These are phyloP conservation scores for Aspergillus jensenii DNA, from an alignment of 2,329 filamentous ascomycete species.

Conservation along the genomic window DNA sequence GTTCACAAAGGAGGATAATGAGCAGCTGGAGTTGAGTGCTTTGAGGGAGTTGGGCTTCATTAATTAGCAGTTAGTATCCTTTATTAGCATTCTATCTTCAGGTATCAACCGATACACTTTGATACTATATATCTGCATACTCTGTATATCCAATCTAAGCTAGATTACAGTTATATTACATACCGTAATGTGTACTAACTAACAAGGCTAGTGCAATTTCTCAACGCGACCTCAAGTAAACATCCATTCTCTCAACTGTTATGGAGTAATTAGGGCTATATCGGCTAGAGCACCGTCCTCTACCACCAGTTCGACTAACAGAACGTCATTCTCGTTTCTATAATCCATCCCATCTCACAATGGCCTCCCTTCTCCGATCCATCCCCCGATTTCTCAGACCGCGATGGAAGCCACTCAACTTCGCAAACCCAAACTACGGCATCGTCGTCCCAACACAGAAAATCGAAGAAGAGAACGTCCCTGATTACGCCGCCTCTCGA, in stretches of 20 bases:
- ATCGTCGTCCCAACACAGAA: slow-evolving; percentile 22
- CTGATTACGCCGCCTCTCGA: slow-evolving; percentile 21
- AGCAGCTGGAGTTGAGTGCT: neutral
- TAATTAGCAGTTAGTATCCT: neutral
- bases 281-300: too few species aligned
- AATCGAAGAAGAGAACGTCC: slow-evolving; percentile 36
- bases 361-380: slow-evolving; percentile 21
- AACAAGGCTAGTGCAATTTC: too few species aligned
- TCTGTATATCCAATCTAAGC: too few species aligned
- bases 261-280: too few species aligned
- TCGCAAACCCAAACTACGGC: slow-evolving; percentile 29
- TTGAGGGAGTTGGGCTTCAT: neutral
- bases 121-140: too few species aligned
- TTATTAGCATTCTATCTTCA: too few species aligned
- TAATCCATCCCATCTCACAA: slow-evolving; percentile 3
- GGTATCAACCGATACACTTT: too few species aligned
- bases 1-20: neutral
- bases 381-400: slow-evolving; percentile 22
- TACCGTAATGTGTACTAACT: too few species aligned
- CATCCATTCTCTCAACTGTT: too few species aligned
- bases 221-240: too few species aligned
- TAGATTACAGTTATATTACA: too few species aligned
- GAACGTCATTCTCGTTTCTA: neutral
- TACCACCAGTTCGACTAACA: too few species aligned
- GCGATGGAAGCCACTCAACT: slow-evolving; percentile 33